These are phyloP conservation scores for Talaromyces sp. DNA, from an alignment of 2,329 filamentous ascomycete genomes.

Conservation along the genomic window DNA sequence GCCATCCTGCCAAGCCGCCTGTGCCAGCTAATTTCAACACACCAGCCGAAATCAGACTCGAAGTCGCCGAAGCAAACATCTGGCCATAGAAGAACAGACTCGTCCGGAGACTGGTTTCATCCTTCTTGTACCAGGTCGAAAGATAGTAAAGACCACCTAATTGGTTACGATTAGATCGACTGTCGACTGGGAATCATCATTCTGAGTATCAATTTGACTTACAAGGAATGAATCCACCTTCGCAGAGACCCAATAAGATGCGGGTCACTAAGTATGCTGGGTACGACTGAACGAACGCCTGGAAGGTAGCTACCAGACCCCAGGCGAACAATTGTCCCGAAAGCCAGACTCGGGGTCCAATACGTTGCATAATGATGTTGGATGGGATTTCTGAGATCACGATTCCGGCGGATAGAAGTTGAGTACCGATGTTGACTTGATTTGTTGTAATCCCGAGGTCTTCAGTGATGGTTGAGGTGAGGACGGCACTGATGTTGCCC, in stretches of 20 bases:
- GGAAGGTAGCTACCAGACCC: constrained; percentile 58
- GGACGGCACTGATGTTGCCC: constrained; percentile 53
- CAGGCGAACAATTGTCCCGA: constrained; percentile 58
- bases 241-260: constrained; percentile 56
- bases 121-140: constrained; percentile 59
- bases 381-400: constrained; percentile 56
- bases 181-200: neutral
- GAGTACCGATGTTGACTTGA: constrained; percentile 59
- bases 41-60: constrained; percentile 42
- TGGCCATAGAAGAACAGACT: constrained; percentile 62
- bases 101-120: constrained; percentile 56
- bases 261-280: constrained; percentile 54
- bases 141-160: constrained; percentile 46
- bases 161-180: neutral
- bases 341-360: constrained; percentile 58
- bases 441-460: constrained; percentile 56
- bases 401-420: constrained; percentile 55
- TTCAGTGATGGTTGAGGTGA: constrained; percentile 56
- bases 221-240: constrained; percentile 61
- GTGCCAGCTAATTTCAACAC: constrained; percentile 54
- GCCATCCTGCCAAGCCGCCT: constrained; percentile 56
- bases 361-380: constrained; percentile 55
- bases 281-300: constrained; percentile 55
- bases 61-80: constrained; percentile 52
- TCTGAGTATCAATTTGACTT: constrained; percentile 17